Percentiles rank a stretch among this genome's conserved stretches.
Conservation (phyloP, 2,329 filamentous ascomycete species). For the Pestalotiopsis sp. region DNA sequence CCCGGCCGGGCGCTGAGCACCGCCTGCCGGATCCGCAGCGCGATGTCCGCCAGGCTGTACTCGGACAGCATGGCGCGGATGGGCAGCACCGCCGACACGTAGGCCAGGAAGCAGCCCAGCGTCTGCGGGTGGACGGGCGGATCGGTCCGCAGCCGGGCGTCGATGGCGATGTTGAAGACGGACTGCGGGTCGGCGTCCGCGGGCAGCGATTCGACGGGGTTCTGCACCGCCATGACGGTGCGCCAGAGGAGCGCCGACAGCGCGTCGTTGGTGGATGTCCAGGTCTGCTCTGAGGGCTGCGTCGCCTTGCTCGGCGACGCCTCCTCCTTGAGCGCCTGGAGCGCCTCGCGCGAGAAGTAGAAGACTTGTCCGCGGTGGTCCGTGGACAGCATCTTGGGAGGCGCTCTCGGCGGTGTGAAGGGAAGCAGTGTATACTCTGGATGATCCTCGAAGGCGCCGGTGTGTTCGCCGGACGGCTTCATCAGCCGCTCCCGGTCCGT, state of each 20-base stretch:
- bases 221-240: not conserved
- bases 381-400: not conserved
- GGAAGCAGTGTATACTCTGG: not conserved
- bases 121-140: not conserved
- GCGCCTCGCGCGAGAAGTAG: slow-evolving; percentile 4
- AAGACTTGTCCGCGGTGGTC: slow-evolving; percentile 2
- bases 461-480: not conserved
- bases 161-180: not conserved
- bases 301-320: not conserved
- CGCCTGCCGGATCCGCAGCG: not conserved
- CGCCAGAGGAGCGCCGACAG: slow-evolving; percentile 3
- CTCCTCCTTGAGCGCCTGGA: not conserved
- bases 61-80: not conserved
- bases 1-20: not conserved
- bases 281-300: not conserved
- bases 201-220: not conserved
- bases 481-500: not conserved
- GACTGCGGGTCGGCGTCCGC: not conserved
- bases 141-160: not conserved
- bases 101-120: slow-evolving; percentile 4
- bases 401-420: not conserved
- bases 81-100: not conserved
- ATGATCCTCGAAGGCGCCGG: not conserved
- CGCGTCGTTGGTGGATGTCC: slow-evolving; percentile 8
- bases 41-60: not conserved